These are phyloP conservation scores for Blastobotrys illinoisensis DNA, from an alignment of 1,139 yeast species.

Conservation along the genomic window DNA sequence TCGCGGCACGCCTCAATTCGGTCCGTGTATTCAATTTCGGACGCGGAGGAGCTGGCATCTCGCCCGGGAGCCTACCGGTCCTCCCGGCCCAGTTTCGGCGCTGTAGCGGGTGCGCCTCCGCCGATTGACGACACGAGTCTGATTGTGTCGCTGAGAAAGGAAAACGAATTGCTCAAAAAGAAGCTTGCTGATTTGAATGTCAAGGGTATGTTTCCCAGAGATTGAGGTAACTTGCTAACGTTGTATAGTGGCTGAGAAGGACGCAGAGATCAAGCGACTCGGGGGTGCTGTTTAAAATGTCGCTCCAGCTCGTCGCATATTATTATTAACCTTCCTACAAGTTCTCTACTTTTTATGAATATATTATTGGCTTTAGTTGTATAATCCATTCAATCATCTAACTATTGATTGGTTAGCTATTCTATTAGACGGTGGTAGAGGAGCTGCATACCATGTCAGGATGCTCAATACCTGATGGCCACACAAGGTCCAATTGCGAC, in stretches of 20 bases:
- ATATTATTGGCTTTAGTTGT: slow-evolving; percentile 4
- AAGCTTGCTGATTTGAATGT: slow-evolving; percentile 30
- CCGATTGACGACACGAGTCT: slow-evolving; percentile 1
- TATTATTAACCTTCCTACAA: background rate
- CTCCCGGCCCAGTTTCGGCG: slow-evolving; percentile 21
- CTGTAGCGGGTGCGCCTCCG: slow-evolving; percentile 1
- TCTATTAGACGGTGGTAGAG: too few relatives aligned
- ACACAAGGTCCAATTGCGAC: slow-evolving; percentile 55
- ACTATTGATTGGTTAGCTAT: background rate
- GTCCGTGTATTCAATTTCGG: slow-evolving; percentile 23
- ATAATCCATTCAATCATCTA: background rate
- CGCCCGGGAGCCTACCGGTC: slow-evolving; percentile 5
- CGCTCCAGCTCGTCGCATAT: background rate
- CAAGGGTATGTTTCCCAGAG: slow-evolving; percentile 25
- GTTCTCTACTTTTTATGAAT: background rate
- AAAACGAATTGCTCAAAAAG: slow-evolving; percentile 31
- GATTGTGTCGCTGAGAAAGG: slow-evolving; percentile 22
- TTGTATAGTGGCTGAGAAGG: slow-evolving; percentile 26
- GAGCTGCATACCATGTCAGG: too few relatives aligned
- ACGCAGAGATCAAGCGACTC: slow-evolving; percentile 27
- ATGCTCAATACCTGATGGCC: slow-evolving; percentile 64
- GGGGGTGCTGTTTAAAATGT: slow-evolving; percentile 5
- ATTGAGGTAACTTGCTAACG: background rate
- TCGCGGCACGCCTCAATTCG: slow-evolving; percentile 29
- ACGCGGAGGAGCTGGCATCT: slow-evolving; percentile 21